Evolutionary conservation across 768 basidiomycete genomes (phyloP).

Genomic region (Lactarius deliciosus): DNA sequence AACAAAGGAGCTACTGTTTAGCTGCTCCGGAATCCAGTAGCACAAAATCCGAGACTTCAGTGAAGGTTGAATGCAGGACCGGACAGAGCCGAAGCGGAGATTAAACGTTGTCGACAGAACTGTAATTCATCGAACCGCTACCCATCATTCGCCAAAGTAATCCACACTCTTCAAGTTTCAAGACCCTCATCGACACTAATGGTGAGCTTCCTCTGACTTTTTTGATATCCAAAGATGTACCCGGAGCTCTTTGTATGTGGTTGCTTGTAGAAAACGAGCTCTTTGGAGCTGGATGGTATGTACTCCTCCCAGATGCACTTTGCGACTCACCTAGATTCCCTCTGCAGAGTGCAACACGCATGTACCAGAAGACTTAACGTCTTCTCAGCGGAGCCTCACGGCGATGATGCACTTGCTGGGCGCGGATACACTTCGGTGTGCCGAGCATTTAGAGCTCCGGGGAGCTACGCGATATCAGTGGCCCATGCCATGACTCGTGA

Average conservation of each 20-base stretch:
- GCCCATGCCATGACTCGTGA: constrained; percentile 32
- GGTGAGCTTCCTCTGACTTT: constrained; percentile 12
- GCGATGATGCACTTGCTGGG: constrained; percentile 50
- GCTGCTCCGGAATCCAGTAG: no score
- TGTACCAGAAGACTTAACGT: constrained; percentile 5
- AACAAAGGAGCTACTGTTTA: no score
- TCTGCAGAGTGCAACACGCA: constrained; percentile 12
- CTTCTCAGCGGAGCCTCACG: constrained; percentile 40
- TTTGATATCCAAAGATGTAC: constrained; percentile 12
- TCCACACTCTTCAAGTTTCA: constrained; percentile 1
- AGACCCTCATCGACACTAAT: constrained; percentile 9
- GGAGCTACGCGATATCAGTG: constrained; percentile 39
- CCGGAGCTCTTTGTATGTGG: constrained; percentile 5
- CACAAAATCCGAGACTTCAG: no score
- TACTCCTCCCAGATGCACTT: constrained; percentile 28
- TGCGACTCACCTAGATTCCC: not conserved
- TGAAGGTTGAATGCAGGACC: not conserved
- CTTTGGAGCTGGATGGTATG: constrained; percentile 36
- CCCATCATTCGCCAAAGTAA: not conserved
- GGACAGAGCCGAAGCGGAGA: not conserved
- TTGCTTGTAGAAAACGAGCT: not conserved
- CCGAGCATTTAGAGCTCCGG: constrained; percentile 51
- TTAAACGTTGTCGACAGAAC: not conserved
- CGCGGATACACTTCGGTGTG: constrained; percentile 32
- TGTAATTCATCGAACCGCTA: not conserved